Conservation (phyloP, 2,329 filamentous ascomycete genomes). For the Rhytidhysteron rufulum region DNA sequence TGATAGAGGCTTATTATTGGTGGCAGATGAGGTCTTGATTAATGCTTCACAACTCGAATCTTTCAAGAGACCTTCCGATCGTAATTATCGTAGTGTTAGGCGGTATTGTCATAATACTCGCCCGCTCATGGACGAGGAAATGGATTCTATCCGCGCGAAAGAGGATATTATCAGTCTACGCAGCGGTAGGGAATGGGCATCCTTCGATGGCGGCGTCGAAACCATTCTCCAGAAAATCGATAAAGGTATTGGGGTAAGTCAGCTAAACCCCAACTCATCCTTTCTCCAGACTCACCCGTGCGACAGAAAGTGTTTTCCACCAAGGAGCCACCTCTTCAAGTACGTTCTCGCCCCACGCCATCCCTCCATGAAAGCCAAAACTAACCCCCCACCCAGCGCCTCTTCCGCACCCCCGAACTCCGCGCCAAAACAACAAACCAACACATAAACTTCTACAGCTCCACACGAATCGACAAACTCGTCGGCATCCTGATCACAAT, state of each 20-base stretch:
- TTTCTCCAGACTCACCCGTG: background rate
- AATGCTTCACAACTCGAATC: conserved; percentile 34
- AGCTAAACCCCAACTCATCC: background rate
- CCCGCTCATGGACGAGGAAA: conserved; percentile 33
- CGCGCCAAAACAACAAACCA: conserved; percentile 32
- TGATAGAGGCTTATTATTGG: conserved; percentile 2
- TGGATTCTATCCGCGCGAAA: conserved; percentile 35
- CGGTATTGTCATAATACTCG: conserved; percentile 34
- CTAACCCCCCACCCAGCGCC: conserved; percentile 16
- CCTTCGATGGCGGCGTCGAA: conserved; percentile 39
- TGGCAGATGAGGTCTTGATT: conserved; percentile 35
- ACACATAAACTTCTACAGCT: conserved; percentile 34
- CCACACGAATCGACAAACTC: conserved; percentile 35
- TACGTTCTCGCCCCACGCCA: conserved; percentile 5
- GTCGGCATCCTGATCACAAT: conserved; percentile 41
- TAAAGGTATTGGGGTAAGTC: conserved; percentile 12
- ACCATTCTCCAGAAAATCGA: conserved; percentile 25
- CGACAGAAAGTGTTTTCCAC: conserved; percentile 14
- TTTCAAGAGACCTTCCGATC: conserved; percentile 36
- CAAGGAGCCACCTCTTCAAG: conserved; percentile 21
- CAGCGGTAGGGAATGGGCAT: conserved; percentile 38
- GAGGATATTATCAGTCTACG: conserved; percentile 40
- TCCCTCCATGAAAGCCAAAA: background rate
- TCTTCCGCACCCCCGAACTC: conserved; percentile 38
- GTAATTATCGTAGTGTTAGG: conserved; percentile 37